Evolutionary conservation across 73 alveolate genomes (phyloP).

Genomic region (Paramecium bursaria): DNA sequence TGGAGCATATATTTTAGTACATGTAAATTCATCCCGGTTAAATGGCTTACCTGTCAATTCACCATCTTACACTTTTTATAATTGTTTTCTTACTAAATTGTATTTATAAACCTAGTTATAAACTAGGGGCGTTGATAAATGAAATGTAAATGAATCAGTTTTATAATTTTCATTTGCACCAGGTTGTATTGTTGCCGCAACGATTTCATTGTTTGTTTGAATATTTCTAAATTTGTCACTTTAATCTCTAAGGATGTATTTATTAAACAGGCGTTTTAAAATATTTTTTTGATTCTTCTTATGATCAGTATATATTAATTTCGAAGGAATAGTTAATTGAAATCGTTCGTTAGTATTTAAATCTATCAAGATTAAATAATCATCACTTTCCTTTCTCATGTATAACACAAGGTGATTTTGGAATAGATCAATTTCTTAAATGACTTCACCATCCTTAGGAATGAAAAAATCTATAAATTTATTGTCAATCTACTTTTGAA

Average conservation of each 20-base stretch:
- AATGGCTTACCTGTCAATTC: conserved; percentile 80
- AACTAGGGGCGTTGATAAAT: conserved; percentile 78
- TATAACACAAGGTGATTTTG: conserved; percentile 81
- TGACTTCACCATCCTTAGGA: conserved; percentile 69
- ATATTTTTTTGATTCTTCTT: background rate
- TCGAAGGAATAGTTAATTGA: background rate
- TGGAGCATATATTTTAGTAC: conserved; percentile 78
- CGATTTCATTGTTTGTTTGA: conserved; percentile 67
- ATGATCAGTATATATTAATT: conserved; percentile 16
- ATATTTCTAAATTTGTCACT: conserved; percentile 42
- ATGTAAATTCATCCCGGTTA: conserved; percentile 71
- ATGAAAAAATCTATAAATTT: conserved; percentile 66
- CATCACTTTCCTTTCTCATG: conserved; percentile 73
- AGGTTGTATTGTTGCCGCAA: conserved; percentile 79
- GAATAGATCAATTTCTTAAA: conserved; percentile 85
- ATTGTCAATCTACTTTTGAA: conserved; percentile 54
- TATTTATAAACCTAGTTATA: conserved; percentile 74
- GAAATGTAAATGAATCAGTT: conserved; percentile 70
- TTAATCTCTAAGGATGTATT: background rate
- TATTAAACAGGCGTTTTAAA: background rate
- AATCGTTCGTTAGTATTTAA: conserved; percentile 42
- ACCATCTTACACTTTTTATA: conserved; percentile 61
- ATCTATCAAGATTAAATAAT: conserved; percentile 75
- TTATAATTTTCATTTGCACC: conserved; percentile 80
- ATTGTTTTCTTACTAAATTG: conserved; percentile 66